Base-by-base conservation (phyloP, 768 basidiomycete species). In the Mycena pura region DNA sequence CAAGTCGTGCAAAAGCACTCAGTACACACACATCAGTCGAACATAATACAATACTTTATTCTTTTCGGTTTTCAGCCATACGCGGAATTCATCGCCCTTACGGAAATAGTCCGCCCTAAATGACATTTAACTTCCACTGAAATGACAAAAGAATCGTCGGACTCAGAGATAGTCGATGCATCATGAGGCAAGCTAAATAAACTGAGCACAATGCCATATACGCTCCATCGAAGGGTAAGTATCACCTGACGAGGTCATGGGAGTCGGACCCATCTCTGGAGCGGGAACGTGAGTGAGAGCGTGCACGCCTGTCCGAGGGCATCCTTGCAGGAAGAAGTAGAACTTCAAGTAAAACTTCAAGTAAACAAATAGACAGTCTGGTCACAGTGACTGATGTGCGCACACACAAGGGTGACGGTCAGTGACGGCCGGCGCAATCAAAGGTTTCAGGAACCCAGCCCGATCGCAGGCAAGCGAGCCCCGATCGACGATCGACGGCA, bases 91-190 rank as follows among this genome's bases (percentile, higher is more conserved):
- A 56, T 87, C 85, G 51, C 86, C 91, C 76, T 93, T 95, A 69
- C 90, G 81, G 75, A 95, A 97, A 70, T 96, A 97, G 70, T 96
- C n/a, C n/a, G n/a, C n/a, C n/a, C n/a, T n/a, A n/a, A n/a, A n/a
- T n/a, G n/a, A n/a, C n/a, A n/a, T n/a, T n/a, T n/a, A n/a, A n/a
- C n/a, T n/a, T n/a, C n/a, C n/a, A n/a, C n/a, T n/a, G n/a, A n/a
- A n/a, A n/a, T n/a, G n/a, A n/a, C n/a, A n/a, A n/a, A n/a, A n/a
- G n/a, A n/a, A n/a, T n/a, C n/a, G n/a, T n/a, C 95, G 0, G 89
- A 84, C 67, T 93, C 90, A 0, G 84, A 86, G 63, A 96, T 91
- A 17, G 83, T 77, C n/a, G 80, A 74, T 27, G 84, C 82, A 38
- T 83, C 81, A 24, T 79, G 69, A 25, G 90, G 91, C 15, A 92